Base-by-base conservation (phyloP, 345 rosid species). In the Conringia planisiliqua region DNA sequence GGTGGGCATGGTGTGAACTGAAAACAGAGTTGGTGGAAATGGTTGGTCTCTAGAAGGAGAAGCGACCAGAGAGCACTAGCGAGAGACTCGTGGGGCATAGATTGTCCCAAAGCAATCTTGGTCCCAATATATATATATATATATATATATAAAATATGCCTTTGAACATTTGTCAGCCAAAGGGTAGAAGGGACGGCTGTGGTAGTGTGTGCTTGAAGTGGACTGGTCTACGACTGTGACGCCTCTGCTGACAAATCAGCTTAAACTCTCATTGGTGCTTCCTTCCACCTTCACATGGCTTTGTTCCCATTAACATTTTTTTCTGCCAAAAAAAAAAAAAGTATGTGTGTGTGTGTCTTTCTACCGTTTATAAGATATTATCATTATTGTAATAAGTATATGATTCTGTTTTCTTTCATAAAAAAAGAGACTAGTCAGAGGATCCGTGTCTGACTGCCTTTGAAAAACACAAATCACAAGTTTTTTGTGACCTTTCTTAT, bases 161-260 rank as follows among this genome's bases (percentile, higher is more conserved):
- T 62, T 44, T 30, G 42, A 30, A 76, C 84, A 80, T 57, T 72
- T 82, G 85, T 80, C 87, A 71, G 70, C 57, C 20, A 79, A 77
- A 71, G 75, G 26, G 32, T 61, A 72, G 64, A 81, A 78, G 56
- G 84, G 87, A 77, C 82, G 80, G 82, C 85, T 61, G 18, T 30
- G 57, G 82, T 76, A 54, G 79, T 52, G 83, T 29, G 38, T 68
- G 44, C 30, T 30, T 32, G 55, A 46, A 59, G 74, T 69, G 74
- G 79, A 69, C 42, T 69, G 70, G 75, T 76, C 79, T 70, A 76
- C 64, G 70, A 68, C 70, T 42, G 39, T 60, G 73, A 75, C 79
- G 50, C 58, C 57, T 68, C 70, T 68, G 74, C 64, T 76, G 65
- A 76, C 70, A 62, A 62, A 63, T 62, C 70, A 62, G 10, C 74